These are phyloP conservation scores for Prunella vulgaris DNA, from an alignment of 257 asterid genomes.

Conservation along the genomic window DNA sequence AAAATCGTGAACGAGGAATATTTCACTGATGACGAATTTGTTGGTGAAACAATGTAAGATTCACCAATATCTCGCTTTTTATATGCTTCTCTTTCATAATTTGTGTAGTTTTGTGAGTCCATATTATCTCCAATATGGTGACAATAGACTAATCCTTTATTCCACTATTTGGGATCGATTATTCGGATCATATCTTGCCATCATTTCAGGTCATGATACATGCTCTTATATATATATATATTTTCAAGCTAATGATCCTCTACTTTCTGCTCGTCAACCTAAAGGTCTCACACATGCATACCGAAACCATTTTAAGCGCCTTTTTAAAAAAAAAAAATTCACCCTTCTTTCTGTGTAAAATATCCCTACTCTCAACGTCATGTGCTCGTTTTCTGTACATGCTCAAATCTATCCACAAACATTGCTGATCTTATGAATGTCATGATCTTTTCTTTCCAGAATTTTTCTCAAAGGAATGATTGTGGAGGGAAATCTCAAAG, in stretches of 20 bases:
- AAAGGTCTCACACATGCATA: background rate
- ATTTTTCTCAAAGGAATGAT: conserved; percentile 61
- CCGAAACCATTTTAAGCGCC: background rate
- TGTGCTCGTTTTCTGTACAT: too few relatives aligned
- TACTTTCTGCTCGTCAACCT: background rate
- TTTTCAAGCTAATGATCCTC: background rate
- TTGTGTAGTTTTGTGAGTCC: background rate
- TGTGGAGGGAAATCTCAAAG: conserved; percentile 49
- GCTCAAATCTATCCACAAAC: background rate
- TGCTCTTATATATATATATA: background rate
- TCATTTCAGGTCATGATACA: background rate
- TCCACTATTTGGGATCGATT: too few relatives aligned
- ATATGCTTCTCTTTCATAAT: background rate
- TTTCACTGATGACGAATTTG: conserved; percentile 38
- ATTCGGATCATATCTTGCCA: background rate
- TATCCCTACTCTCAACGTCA: too few relatives aligned
- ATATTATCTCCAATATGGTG: background rate
- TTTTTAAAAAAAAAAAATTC: background rate
- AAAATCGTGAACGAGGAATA: conserved; percentile 54
- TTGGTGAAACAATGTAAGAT: conserved; percentile 67
- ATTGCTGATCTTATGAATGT: background rate
- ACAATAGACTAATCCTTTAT: background rate
- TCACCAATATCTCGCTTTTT: too few relatives aligned
- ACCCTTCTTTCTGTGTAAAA: background rate
- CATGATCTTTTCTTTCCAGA: conserved; percentile 26